A percentile compares a stretch with the other conserved stretches of the same genome.
phyloP scores from a whole-genome alignment of 805 yeast genomes.

The Myxozyma nipponensis region DNA sequence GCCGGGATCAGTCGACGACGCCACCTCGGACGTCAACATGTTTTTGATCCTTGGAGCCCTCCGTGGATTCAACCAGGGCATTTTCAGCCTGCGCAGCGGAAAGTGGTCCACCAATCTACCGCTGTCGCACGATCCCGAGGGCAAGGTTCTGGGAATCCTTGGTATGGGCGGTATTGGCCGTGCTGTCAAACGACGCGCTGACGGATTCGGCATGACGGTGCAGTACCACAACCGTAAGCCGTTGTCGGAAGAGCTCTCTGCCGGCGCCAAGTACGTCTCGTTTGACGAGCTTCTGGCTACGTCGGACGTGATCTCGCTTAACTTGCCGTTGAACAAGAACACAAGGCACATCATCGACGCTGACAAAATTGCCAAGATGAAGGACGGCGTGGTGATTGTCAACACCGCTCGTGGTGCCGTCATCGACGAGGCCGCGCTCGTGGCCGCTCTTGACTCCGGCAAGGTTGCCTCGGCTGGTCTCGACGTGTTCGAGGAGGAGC shows the following conservation, averaged over 20 bases:
- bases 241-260: conserved; percentile 59
- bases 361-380: conserved; percentile 61
- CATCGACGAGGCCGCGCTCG: conserved; percentile 55
- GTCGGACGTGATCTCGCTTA: conserved; percentile 69
- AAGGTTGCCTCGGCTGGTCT: conserved; percentile 56
- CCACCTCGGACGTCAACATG: conserved; percentile 71
- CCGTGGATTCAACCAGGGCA: conserved; percentile 63
- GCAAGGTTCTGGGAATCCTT: conserved; percentile 70
- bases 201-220: conserved; percentile 74
- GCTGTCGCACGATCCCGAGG: conserved; percentile 70
- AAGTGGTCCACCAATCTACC: conserved; percentile 60
- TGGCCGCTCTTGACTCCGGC: conserved; percentile 50
- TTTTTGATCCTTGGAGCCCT: conserved; percentile 59
- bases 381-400: conserved; percentile 69
- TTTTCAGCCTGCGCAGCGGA: conserved; percentile 52
- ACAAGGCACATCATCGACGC: conserved; percentile 68
- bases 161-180: conserved; percentile 93
- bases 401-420: conserved; percentile 90
- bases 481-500: conserved; percentile 59
- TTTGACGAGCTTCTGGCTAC: conserved; percentile 61
- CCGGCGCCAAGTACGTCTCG: conserved; percentile 64
- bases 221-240: conserved; percentile 67
- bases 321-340: conserved; percentile 68
- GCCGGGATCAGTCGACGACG: conserved; percentile 61
- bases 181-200: conserved; percentile 64